Conservation (phyloP, 768 basidiomycete species). For the Termitomyces sp. region DNA sequence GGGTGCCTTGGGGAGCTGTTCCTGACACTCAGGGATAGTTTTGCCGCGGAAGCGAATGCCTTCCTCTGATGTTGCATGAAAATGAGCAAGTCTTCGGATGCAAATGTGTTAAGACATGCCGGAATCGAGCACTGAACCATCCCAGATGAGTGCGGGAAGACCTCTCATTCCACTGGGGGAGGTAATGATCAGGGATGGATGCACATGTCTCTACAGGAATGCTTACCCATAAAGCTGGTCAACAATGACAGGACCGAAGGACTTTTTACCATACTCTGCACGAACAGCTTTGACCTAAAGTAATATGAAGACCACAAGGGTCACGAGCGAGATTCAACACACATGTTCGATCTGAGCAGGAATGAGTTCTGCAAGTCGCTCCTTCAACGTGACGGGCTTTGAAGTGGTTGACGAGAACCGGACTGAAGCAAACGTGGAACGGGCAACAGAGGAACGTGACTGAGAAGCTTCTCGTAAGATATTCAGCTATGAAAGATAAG, state of each 20-base stretch:
- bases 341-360: constrained; percentile 80
- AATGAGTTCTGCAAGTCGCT: constrained; percentile 90
- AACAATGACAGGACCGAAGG: constrained; percentile 87
- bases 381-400: constrained; percentile 79
- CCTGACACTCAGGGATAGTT: constrained; percentile 87
- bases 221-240: constrained; percentile 86
- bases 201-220: background rate
- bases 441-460: constrained; percentile 47
- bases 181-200: constrained; percentile 3
- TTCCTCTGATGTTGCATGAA: constrained; percentile 53
- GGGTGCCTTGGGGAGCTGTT: constrained; percentile 82
- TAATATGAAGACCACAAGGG: constrained; percentile 8
- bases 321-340: constrained; percentile 10
- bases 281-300: constrained; percentile 76
- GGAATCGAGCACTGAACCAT: constrained; percentile 94
- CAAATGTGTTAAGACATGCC: constrained; percentile 36
- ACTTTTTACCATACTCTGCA: constrained; percentile 84
- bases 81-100: constrained; percentile 5
- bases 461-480: constrained; percentile 15
- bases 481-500: constrained; percentile 1
- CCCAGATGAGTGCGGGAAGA: constrained; percentile 94
- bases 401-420: constrained; percentile 61
- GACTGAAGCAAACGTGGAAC: constrained; percentile 37
- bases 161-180: constrained; percentile 73
- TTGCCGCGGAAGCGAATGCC: constrained; percentile 98